These are phyloP conservation scores for Coniochaeta hoffmannii DNA, from an alignment of 2,329 filamentous ascomycete species.

Conservation along the genomic window DNA sequence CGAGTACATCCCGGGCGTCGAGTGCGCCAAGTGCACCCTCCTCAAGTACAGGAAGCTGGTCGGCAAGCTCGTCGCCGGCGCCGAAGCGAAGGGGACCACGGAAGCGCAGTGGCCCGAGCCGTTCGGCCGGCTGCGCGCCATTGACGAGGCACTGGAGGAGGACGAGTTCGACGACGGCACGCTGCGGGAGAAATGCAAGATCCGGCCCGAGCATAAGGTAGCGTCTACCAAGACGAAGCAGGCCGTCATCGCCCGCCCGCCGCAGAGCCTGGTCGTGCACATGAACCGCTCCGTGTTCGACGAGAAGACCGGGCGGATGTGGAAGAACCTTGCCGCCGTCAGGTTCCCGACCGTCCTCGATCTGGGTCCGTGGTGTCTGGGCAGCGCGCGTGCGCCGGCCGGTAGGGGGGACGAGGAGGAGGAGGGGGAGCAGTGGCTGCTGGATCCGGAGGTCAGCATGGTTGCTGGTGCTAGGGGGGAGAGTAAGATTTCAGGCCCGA, in stretches of 20 bases:
- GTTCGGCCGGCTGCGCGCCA: slow-evolving; percentile 50
- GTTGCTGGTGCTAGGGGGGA: slow-evolving; percentile 43
- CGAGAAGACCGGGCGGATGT: slow-evolving; percentile 68
- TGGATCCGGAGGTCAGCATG: slow-evolving; percentile 66
- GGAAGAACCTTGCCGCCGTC: slow-evolving; percentile 77
- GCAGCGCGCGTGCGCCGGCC: slow-evolving; percentile 37
- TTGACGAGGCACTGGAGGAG: slow-evolving; percentile 66
- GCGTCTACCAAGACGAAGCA: slow-evolving; percentile 84
- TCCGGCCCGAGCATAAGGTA: slow-evolving; percentile 59
- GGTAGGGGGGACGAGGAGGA: slow-evolving; percentile 11
- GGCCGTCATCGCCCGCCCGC: slow-evolving; percentile 74
- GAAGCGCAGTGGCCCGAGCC: slow-evolving; percentile 45
- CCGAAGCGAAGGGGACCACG: slow-evolving; percentile 25
- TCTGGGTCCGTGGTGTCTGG: slow-evolving; percentile 78
- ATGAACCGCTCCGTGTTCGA: slow-evolving; percentile 91
- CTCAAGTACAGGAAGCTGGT: slow-evolving; percentile 46
- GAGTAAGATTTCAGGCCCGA: slow-evolving; percentile 46
- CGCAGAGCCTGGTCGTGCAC: slow-evolving; percentile 75
- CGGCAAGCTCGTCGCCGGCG: slow-evolving; percentile 35
- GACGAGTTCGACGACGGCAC: slow-evolving; percentile 72
- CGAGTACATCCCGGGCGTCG: slow-evolving; percentile 80
- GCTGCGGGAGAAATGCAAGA: slow-evolving; percentile 54
- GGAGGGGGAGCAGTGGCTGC: slow-evolving; percentile 59
- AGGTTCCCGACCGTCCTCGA: slow-evolving; percentile 69
- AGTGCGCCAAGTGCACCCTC: slow-evolving; percentile 87